phyloP scores from a whole-genome alignment of 2,329 filamentous ascomycete genomes.

The Rutstroemia sydowiana region DNA sequence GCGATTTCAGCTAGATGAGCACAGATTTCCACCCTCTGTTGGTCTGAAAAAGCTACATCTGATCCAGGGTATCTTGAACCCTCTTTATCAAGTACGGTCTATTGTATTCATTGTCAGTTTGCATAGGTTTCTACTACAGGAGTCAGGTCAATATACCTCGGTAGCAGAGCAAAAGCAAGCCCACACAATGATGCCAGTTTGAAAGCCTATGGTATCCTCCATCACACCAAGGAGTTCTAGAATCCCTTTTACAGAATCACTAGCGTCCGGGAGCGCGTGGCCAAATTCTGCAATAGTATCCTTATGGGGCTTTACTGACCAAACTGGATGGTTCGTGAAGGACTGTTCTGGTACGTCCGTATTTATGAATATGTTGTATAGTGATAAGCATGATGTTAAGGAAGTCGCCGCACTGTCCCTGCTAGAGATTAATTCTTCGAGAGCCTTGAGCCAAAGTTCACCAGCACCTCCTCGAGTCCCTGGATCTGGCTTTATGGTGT shows the following conservation, averaged over 20 bases:
- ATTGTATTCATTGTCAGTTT: neutral
- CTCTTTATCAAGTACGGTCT: neutral
- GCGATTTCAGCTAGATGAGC: conserved; percentile 3
- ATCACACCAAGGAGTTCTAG: conserved; percentile 5
- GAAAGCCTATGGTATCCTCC: conserved; percentile 6
- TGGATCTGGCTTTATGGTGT: too few relatives aligned
- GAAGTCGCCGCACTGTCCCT: neutral
- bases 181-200: conserved; percentile 7
- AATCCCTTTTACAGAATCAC: neutral
- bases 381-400: neutral
- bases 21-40: neutral
- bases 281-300: neutral
- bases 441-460: neutral
- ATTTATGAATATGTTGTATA: neutral
- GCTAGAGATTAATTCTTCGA: neutral
- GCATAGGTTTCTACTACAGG: accelerated
- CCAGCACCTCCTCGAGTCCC: neutral
- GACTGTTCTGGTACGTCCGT: neutral
- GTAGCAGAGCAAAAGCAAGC: neutral
- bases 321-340: neutral
- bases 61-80: too few relatives aligned
- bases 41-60: neutral
- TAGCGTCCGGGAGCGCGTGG: neutral
- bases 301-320: neutral
- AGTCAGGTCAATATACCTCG: neutral